Base-by-base conservation (phyloP, 1,284 basidiomycete genomes). In the Mixia osmundae region DNA sequence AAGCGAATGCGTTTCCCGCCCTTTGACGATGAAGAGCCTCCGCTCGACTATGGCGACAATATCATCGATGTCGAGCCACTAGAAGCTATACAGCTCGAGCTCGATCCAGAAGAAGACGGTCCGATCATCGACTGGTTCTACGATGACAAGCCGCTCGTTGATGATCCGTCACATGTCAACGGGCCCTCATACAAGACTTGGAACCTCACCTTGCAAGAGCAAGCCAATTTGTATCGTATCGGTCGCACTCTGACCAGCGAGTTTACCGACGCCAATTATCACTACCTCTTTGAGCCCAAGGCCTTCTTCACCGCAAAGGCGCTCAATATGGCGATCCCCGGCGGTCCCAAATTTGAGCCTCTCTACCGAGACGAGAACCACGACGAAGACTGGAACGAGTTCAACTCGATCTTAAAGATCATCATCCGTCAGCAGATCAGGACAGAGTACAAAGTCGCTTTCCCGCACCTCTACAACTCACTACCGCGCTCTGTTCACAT, bases 1-100 rank as follows among this genome's bases (percentile, higher is more conserved):
- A 99, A 99, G 64, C 80, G 91, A 36, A 97, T 99, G 87, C 74
- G 91, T n/a, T 99, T 99, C 63, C 91, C 91, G 25, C 91, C 91
- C 0, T 99, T 97, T 52, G 91, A 99, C 51, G 91, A 99, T 53
- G 91, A 99, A 60, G 91, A 99, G 55, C 91, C 85, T 10, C 85
- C 87, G 9, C 68, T 91, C 55, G 87, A 95, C 56, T 95, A 95
- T 52, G 87, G 85, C 40, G 91, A 99, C 64, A 99, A 99, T 56
- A 74, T 99, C 14, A 61, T 99, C 49, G 91, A 99, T 50, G 87
- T 95, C 11, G 91, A 97, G 43, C 91, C 91, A 22, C 65, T 99
- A 31, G 91, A 99, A 57, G 80, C 87, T 24, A 97, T 99, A 48
- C 91, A 97, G 60, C 66, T 97, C 40, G 91, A 97, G 49, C 63